Evolutionary conservation across 2,329 filamentous ascomycete genomes (phyloP), one percentile per base, ranked within the genome.

Genomic region (Arachnomyces sp.): DNA sequence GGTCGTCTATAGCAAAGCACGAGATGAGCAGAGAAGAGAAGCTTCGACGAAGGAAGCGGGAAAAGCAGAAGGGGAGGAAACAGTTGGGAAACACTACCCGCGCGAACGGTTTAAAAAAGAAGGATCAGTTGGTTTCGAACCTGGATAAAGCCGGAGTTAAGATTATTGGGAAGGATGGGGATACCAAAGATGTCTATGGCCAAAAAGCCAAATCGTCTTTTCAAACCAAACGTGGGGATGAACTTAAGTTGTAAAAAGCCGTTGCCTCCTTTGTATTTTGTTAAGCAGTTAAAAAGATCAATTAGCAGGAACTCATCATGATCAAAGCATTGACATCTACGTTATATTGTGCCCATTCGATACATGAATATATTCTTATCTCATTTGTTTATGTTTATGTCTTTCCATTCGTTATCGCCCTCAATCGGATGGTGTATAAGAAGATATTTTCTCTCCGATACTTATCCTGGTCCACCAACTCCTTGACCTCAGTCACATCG

Each of bases 11-110:
- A 32, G 81, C 85, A 6, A 78, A 80, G 52, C 84, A 92, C 54
- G 92, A 98, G 66, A 84, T 96, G 80, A 82, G 74, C 28, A 76
- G 87, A 39, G 89, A 95, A 59, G 85, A 95, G 60, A 93, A 90
- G 70, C 62, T 79, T 39, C 75, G 86, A 45, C 72, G 81, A 46
- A 75, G 88, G 42, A 74, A 87, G 46, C 77, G 88, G 45, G 84
- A 88, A 59, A 95, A 95, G 75, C 88, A 93, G 73, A 79, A 84
- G 53, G 81, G 82, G 50, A 81, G 76, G 65, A 82, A 80, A 62
- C 73, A 46, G 53, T 25, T 65, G 65, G 46, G 67, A 72, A 44
- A 71, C 68, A 15, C 52, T 74, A 37, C 66, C 61, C 36, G 62
- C 62, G 45, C 21, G 21, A 9, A 9, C 9, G 50, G 52, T n/a